Evolutionary conservation across 2,329 filamentous ascomycete species (phyloP), one percentile per base, ranked within the genome.

Genomic region (Colletotrichum lini): DNA sequence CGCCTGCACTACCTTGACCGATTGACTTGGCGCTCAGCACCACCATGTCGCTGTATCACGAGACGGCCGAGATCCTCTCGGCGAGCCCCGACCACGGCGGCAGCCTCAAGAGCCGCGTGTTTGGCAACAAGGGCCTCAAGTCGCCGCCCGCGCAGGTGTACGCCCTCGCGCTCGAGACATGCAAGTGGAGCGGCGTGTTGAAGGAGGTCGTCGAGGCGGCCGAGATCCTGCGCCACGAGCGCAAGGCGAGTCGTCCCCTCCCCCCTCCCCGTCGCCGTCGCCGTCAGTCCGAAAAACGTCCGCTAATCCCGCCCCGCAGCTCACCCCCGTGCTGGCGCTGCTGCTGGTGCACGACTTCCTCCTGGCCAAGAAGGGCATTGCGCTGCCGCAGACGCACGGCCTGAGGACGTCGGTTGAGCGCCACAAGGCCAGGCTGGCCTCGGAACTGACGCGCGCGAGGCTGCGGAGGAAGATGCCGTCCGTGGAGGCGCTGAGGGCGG

Each of bases 21-120:
- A 53, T 35, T 26, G 47, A 62, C 21, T 12, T 7, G 35, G n/a
- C 21, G 16, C 45, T 64, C 50, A 15, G 42, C 44, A n/a, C 4
- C 38, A 18, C 15, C 10, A 98, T 98, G 96, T 97, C 95, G 58
- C 92, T 99, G 67, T 99, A 99, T 81, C 93, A 97, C 80, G 96
- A 98, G 84, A 93, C 95, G 8, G 94, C 93, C 4, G 87, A 91
- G 16, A 85, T 98, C 45, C 84, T 99, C 67, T 88, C 88, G 4
- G 88, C 87, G 8, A 83, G 90, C 3, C 83, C 89, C 1, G 88
- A 89, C n/a, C 83, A 86, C 3, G 92, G 92, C n/a, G 94, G 94
- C 21, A 98, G 94, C 35, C 87, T 98, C 74, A 98, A 97, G 81
- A 94, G 94, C 9, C 88, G 94, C 45, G 90, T 98, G 54, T 98